A percentile compares a stretch with the other conserved stretches of the same genome.
Evolutionary conservation across 2,329 filamentous ascomycete genomes (phyloP).

Genomic region (Chaetomiaceae sp.): DNA sequence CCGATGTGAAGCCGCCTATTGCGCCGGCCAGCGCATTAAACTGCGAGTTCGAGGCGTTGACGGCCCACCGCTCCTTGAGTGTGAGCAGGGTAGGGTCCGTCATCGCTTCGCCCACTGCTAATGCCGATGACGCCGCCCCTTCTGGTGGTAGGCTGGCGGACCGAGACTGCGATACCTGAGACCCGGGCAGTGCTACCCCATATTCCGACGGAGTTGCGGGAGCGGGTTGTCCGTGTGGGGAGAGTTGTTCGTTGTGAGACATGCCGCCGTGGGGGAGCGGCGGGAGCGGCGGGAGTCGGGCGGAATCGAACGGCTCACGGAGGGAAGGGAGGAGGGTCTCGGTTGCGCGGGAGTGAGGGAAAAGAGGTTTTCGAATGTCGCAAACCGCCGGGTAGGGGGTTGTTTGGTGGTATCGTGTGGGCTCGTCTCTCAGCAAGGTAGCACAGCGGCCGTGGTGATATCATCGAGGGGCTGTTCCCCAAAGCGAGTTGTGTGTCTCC

Average conservation of each 20-base stretch:
- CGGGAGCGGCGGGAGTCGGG: too few species aligned
- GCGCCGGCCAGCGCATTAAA: constrained; percentile 86
- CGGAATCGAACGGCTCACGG: too few species aligned
- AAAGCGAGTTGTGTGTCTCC: constrained; percentile 11
- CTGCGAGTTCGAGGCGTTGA: constrained; percentile 52
- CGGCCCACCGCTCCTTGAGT: constrained; percentile 51
- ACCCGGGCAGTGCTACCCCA: constrained; percentile 22
- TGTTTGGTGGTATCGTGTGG: neutral
- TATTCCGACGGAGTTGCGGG: constrained; percentile 28
- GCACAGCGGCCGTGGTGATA: constrained; percentile 1
- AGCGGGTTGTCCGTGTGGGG: constrained; percentile 20
- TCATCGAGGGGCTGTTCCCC: constrained; percentile 11
- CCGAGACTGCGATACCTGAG: constrained; percentile 17
- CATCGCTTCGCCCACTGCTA: constrained; percentile 24
- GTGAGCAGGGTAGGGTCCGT: constrained; percentile 33
- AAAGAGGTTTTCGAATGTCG: too few species aligned
- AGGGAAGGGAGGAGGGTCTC: too few species aligned
- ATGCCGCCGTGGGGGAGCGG: constrained; percentile 34
- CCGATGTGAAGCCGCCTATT: constrained; percentile 84
- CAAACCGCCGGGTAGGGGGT: constrained; percentile 10
- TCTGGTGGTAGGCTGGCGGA: constrained; percentile 6
- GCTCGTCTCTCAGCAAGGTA: neutral
- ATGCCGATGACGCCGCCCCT: constrained; percentile 1
- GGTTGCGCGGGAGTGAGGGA: too few species aligned
- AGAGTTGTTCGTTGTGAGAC: constrained; percentile 45